These are phyloP conservation scores for Sambucus nigra DNA, from an alignment of 129 eudicot genomes.

Conservation along the genomic window DNA sequence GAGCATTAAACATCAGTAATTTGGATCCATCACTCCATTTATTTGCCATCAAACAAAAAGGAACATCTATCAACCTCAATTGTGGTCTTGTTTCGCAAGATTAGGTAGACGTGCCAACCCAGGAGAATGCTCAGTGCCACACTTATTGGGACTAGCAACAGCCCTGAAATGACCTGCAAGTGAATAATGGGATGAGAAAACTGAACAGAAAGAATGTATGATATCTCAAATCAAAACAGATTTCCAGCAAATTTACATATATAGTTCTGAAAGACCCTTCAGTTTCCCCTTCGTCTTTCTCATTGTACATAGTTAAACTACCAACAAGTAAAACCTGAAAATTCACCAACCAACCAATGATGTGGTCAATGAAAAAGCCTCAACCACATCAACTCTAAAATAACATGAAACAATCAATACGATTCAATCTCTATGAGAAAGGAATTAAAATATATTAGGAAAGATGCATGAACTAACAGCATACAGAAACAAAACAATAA, in stretches of 20 bases:
- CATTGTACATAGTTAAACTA: constrained; percentile 50
- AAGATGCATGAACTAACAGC: too few species aligned
- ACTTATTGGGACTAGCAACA: constrained; percentile 48
- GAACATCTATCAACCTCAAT: constrained; percentile 50
- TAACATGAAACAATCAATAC: too few species aligned
- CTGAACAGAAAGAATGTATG: not conserved
- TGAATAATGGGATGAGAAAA: constrained; percentile 1
- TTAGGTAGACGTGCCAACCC: constrained; percentile 79
- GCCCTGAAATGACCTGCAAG: constrained; percentile 53
- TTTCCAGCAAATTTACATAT: constrained; percentile 33
- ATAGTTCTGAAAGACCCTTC: constrained; percentile 45
- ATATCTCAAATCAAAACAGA: not conserved
- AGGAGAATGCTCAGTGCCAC: constrained; percentile 54
- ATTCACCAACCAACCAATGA: not conserved
- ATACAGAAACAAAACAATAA: too few species aligned
- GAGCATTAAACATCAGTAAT: constrained; percentile 2
- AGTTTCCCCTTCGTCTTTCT: constrained; percentile 21
- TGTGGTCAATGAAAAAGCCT: too few species aligned
- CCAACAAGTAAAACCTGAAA: constrained; percentile 74
- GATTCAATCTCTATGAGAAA: not conserved
- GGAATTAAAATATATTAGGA: not conserved
- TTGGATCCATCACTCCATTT: too few species aligned
- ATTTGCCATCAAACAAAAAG: not conserved
- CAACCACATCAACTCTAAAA: too few species aligned
- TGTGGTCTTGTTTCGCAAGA: constrained; percentile 73